phyloP scores from a whole-genome alignment of 1,139 yeast genomes.

The Geotrichum carabidarum region DNA sequence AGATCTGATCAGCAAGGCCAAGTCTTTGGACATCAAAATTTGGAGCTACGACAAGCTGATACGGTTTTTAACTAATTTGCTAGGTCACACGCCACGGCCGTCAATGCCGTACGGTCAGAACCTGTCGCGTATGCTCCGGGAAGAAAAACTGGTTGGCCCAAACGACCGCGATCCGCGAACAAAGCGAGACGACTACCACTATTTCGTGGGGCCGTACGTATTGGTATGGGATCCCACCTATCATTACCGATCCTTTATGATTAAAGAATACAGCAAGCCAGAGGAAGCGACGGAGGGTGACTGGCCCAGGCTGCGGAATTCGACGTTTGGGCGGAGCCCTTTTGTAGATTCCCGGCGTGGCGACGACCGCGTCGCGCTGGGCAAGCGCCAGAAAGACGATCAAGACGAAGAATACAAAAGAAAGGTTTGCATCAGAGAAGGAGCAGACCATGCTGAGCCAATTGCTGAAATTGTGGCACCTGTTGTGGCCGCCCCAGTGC shows the following conservation, averaged over 20 bases:
- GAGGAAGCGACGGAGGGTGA: slow-evolving; percentile 46
- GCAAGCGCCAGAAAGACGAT: slow-evolving; percentile 13
- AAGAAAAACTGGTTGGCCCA: slow-evolving; percentile 82
- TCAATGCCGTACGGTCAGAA: slow-evolving; percentile 17
- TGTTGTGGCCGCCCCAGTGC: background rate
- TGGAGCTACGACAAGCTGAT: slow-evolving; percentile 87
- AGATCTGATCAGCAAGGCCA: slow-evolving; percentile 66
- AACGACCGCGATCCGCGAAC: slow-evolving; percentile 86
- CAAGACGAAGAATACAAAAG: slow-evolving; percentile 12
- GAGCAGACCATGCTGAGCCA: background rate
- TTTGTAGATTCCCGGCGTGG: slow-evolving; percentile 35
- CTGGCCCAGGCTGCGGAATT: slow-evolving; percentile 45
- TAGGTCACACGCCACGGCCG: slow-evolving; percentile 38
- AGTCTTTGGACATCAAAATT: slow-evolving; percentile 57
- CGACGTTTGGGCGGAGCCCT: slow-evolving; percentile 57
- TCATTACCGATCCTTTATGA: slow-evolving; percentile 72
- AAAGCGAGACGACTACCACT: slow-evolving; percentile 75
- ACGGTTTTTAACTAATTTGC: slow-evolving; percentile 70
- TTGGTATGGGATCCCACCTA: slow-evolving; percentile 79
- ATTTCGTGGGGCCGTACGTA: slow-evolving; percentile 67
- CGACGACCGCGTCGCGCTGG: background rate
- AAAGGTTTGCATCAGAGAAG: slow-evolving; percentile 4
- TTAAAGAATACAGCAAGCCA: slow-evolving; percentile 66
- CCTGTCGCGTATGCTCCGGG: slow-evolving; percentile 65
- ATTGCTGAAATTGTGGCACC: background rate